Conservation (phyloP, 345 rosid genomes). For the Punica granatum region DNA sequence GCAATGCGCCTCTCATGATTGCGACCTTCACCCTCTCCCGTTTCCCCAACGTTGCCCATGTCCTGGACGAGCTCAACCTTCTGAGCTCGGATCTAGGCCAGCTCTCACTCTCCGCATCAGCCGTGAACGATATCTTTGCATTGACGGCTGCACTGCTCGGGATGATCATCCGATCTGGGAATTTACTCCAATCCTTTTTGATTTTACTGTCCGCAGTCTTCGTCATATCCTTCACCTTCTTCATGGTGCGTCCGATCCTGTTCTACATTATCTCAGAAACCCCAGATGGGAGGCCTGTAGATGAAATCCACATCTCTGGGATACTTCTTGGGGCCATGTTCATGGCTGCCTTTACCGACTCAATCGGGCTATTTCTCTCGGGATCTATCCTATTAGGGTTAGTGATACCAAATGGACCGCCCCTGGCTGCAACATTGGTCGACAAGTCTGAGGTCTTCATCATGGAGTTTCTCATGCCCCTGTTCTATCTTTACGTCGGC, state of each 20-base stretch:
- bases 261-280: conserved; percentile 6
- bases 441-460: conserved; percentile 20
- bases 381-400: conserved; percentile 20
- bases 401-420: conserved; percentile 23
- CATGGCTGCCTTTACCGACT: conserved; percentile 6
- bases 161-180: neutral
- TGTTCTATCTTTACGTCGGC: conserved; percentile 15
- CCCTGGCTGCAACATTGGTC: conserved; percentile 19
- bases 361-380: neutral
- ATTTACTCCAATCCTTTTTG: neutral
- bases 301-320: neutral
- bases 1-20: neutral
- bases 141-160: neutral
- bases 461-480: conserved; percentile 19
- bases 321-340: conserved; percentile 8
- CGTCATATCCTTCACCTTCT: neutral
- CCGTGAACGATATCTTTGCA: neutral
- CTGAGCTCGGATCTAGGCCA: conserved; percentile 3
- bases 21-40: neutral
- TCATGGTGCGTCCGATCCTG: conserved; percentile 9
- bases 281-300: conserved; percentile 18
- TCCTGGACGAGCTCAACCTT: conserved; percentile 4
- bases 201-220: neutral
- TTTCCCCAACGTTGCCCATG: conserved; percentile 3
- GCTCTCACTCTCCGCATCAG: neutral